phyloP scores from a whole-genome alignment of 2,329 filamentous ascomycete genomes.

The Talaromyces sp. region DNA sequence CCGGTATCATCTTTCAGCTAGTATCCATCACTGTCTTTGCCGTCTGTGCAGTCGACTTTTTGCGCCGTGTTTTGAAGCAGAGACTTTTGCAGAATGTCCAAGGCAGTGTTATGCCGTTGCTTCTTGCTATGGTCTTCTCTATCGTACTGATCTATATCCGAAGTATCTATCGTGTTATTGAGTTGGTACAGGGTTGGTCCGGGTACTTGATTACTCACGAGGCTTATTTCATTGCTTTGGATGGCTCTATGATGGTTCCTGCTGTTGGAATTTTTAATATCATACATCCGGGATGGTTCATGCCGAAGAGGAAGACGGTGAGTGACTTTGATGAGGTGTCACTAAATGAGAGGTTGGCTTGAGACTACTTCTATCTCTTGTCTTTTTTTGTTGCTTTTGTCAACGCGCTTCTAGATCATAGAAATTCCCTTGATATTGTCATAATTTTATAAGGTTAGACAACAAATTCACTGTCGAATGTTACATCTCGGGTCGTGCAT shows the following conservation, averaged over 20 bases:
- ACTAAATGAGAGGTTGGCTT: conserved; percentile 8
- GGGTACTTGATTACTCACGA: conserved; percentile 53
- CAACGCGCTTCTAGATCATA: background rate
- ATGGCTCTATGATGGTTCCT: conserved; percentile 49
- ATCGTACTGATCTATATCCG: conserved; percentile 48
- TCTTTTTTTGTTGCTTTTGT: background rate
- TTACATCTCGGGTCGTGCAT: background rate
- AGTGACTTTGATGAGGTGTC: conserved; percentile 11
- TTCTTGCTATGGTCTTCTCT: conserved; percentile 41
- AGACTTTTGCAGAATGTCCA: conserved; percentile 26
- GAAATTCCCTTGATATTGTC: background rate
- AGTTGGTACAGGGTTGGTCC: conserved; percentile 50
- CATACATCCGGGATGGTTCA: conserved; percentile 44
- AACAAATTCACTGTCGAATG: no score
- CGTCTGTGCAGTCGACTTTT: conserved; percentile 46
- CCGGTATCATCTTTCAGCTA: conserved; percentile 59
- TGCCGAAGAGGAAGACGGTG: conserved; percentile 26
- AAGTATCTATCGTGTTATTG: conserved; percentile 51
- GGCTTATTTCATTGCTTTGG: conserved; percentile 49
- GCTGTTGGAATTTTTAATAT: conserved; percentile 47
- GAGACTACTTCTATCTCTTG: background rate
- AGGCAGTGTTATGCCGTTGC: conserved; percentile 31
- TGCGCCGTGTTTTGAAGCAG: conserved; percentile 36
- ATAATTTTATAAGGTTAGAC: background rate
- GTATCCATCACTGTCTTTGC: conserved; percentile 55